phyloP scores from a whole-genome alignment of 192 early-diverging fungal genomes.

The Irineochytrium annulatum region DNA sequence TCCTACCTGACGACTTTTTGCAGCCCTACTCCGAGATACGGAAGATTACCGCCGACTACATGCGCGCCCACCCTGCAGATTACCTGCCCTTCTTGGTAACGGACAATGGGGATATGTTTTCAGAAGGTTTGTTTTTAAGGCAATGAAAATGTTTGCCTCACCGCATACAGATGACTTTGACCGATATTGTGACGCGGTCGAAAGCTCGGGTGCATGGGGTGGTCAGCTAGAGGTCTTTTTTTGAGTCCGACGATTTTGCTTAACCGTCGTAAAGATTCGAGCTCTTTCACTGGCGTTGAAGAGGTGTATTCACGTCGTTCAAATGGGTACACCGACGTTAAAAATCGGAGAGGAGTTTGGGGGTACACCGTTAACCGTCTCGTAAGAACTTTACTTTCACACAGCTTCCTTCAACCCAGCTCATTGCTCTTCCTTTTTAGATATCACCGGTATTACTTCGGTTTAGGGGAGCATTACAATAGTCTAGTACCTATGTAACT shows the following conservation, averaged over 20 bases:
- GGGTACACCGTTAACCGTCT: conserved; percentile 61
- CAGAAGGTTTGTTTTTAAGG: conserved; percentile 35
- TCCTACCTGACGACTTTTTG: not conserved
- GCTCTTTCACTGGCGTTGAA: conserved; percentile 73
- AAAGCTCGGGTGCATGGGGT: conserved; percentile 85
- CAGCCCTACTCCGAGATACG: conserved; percentile 64
- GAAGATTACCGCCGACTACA: conserved; percentile 68
- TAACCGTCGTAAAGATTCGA: conserved; percentile 50
- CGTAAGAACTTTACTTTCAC: conserved; percentile 39
- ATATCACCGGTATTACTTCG: conserved; percentile 86
- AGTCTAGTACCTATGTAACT: not conserved
- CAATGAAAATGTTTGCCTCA: conserved; percentile 11
- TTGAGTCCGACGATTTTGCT: conserved; percentile 6
- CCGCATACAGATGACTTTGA: conserved; percentile 59
- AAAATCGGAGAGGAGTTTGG: conserved; percentile 74
- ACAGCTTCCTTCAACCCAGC: not conserved
- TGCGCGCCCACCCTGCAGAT: conserved; percentile 76
- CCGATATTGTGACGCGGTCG: conserved; percentile 73
- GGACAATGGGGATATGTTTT: conserved; percentile 75
- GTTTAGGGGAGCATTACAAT: conserved; percentile 97
- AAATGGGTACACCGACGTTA: conserved; percentile 72
- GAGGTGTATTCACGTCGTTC: conserved; percentile 80
- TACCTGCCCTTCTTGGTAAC: conserved; percentile 85
- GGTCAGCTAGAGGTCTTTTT: conserved; percentile 79
- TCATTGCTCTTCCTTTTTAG: conserved; percentile 27